Conservation (phyloP, 1,284 basidiomycete species). For the Marasmius tenuissimus region DNA sequence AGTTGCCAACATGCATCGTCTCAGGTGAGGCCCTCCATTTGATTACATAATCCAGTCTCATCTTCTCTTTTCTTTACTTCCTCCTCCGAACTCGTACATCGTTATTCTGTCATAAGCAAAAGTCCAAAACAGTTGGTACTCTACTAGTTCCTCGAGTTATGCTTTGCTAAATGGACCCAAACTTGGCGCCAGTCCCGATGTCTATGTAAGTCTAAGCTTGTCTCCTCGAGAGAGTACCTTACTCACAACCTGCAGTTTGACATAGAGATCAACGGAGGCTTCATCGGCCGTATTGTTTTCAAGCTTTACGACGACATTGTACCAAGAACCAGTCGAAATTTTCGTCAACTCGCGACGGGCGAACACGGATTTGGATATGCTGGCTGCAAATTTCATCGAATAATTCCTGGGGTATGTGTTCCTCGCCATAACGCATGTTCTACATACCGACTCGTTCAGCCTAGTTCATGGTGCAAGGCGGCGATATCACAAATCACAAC, state of each 20-base stretch:
- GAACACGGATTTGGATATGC: constrained; percentile 66
- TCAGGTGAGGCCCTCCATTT: too few relatives aligned
- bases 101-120: too few relatives aligned
- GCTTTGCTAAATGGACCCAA: too few relatives aligned
- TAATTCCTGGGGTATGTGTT: constrained; percentile 53
- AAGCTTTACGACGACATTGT: constrained; percentile 75
- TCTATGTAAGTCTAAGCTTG: background rate
- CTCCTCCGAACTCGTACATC: too few relatives aligned
- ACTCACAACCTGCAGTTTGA: constrained; percentile 60
- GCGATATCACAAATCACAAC: constrained; percentile 71
- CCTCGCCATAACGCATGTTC: too few relatives aligned
- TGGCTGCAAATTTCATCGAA: constrained; percentile 72
- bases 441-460: background rate
- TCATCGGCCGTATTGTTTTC: constrained; percentile 78
- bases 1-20: too few relatives aligned
- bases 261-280: constrained; percentile 58
- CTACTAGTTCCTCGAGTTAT: too few relatives aligned
- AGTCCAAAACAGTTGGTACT: too few relatives aligned
- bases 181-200: background rate
- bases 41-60: too few relatives aligned
- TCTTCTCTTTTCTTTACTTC: too few relatives aligned
- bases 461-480: constrained; percentile 58
- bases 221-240: background rate
- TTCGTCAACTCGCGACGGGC: constrained; percentile 87
- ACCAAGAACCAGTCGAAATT: constrained; percentile 84